Evolutionary conservation across 345 rosid genomes (phyloP).

Genomic region (Nephelium lappaceum): DNA sequence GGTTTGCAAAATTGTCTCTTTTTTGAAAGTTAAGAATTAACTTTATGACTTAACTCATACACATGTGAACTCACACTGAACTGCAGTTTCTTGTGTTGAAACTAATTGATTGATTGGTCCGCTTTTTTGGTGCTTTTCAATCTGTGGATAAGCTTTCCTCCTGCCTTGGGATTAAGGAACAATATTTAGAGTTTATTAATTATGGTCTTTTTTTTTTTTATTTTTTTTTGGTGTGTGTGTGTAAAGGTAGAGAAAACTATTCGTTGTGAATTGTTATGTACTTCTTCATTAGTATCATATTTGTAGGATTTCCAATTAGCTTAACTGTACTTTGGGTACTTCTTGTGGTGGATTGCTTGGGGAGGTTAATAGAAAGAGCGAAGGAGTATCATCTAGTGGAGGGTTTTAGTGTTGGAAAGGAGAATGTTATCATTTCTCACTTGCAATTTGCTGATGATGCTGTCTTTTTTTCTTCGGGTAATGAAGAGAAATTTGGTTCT

Average conservation of each 20-base stretch:
- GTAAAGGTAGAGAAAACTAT: not conserved
- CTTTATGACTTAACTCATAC: not conserved
- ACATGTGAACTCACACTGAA: not conserved
- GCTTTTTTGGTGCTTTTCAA: not conserved
- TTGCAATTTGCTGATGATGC: no score
- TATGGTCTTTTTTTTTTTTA: no score
- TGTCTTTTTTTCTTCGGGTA: no score
- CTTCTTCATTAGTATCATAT: not conserved
- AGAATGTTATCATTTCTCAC: no score
- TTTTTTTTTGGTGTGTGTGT: no score
- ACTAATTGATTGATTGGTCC: constrained; percentile 6
- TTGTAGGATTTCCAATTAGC: not conserved
- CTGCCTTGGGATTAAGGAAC: not conserved
- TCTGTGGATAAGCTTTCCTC: not conserved
- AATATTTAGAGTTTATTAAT: not conserved
- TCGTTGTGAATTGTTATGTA: not conserved
- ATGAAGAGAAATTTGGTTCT: no score
- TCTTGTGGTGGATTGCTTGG: no score
- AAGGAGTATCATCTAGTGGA: no score
- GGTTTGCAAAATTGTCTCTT: not conserved
- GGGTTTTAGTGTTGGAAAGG: no score
- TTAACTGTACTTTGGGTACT: not conserved
- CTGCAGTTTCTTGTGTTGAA: constrained; percentile 4
- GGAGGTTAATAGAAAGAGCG: no score
- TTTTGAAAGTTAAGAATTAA: not conserved